Conservation (phyloP, 495 filamentous ascomycete species). For the Neohortaea acidophila region DNA sequence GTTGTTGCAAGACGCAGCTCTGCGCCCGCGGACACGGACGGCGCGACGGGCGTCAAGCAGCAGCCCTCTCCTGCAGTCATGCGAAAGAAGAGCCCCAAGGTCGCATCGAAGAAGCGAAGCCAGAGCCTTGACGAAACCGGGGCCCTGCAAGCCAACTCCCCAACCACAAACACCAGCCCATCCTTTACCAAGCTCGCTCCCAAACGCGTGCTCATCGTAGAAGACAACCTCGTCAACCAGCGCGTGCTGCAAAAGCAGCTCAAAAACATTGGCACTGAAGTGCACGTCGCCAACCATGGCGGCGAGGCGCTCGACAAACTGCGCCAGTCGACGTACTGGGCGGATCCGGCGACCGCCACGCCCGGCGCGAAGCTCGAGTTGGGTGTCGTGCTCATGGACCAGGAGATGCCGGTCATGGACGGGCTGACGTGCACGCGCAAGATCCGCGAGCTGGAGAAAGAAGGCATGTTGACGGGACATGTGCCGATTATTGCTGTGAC, state of each 20-base stretch:
- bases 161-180: neutral
- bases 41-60: conserved; percentile 1
- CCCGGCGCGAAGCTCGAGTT: conserved; percentile 31
- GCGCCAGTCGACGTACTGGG: conserved; percentile 23
- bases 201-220: conserved; percentile 49
- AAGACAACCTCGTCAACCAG: conserved; percentile 71
- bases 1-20: conserved; percentile 42
- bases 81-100: neutral
- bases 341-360: conserved; percentile 10
- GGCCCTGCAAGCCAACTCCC: no score
- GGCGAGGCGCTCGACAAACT: conserved; percentile 52
- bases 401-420: conserved; percentile 78
- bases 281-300: conserved; percentile 59
- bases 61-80: no score
- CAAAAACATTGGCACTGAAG: conserved; percentile 43
- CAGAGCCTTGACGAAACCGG: neutral
- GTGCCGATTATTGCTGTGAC: conserved; percentile 65
- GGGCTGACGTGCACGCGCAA: conserved; percentile 51
- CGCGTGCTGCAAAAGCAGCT: conserved; percentile 51
- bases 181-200: neutral
- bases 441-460: conserved; percentile 47
- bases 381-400: conserved; percentile 63
- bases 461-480: conserved; percentile 36
- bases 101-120: conserved; percentile 2
- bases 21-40: conserved; percentile 18